phyloP scores from a whole-genome alignment of 2,329 filamentous ascomycete species.

The Phyllosticta citriasiana region DNA sequence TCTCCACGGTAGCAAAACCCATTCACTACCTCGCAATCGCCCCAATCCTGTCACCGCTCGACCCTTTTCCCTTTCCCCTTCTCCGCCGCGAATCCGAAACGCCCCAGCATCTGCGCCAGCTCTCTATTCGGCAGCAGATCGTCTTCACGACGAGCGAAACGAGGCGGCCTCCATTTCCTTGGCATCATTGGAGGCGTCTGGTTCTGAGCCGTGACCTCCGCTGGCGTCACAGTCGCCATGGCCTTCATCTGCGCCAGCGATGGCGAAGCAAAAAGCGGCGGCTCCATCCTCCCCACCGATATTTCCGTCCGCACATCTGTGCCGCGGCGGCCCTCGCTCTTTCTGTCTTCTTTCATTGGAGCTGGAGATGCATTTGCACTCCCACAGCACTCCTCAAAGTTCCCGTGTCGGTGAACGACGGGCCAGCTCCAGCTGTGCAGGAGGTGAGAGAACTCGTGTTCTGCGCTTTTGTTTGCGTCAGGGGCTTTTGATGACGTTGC shows the following conservation, averaged over 20 bases:
- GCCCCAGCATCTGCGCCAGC: not conserved
- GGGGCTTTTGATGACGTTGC: not conserved
- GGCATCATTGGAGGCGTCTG: not conserved
- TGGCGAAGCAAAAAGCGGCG: not conserved
- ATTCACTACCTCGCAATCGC: too few relatives aligned
- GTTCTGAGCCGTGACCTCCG: not conserved
- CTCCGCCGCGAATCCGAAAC: not conserved
- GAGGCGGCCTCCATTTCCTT: not conserved
- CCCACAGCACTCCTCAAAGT: not conserved
- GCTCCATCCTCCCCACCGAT: not conserved
- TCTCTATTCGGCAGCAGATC: not conserved
- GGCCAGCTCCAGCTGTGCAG: not conserved
- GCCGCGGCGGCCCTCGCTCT: not conserved
- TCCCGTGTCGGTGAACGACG: not conserved
- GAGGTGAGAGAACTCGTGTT: not conserved
- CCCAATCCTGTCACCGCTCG: not conserved
- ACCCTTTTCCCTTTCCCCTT: not conserved
- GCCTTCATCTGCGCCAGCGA: not conserved
- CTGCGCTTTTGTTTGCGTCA: not conserved
- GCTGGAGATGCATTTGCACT: not conserved
- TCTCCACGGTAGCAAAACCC: too few relatives aligned
- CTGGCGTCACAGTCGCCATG: not conserved
- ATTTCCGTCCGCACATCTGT: not conserved
- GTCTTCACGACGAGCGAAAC: not conserved
- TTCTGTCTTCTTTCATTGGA: not conserved